Conservation (phyloP, 2,329 filamentous ascomycete species). For the Colletotrichum euphorbiae region DNA sequence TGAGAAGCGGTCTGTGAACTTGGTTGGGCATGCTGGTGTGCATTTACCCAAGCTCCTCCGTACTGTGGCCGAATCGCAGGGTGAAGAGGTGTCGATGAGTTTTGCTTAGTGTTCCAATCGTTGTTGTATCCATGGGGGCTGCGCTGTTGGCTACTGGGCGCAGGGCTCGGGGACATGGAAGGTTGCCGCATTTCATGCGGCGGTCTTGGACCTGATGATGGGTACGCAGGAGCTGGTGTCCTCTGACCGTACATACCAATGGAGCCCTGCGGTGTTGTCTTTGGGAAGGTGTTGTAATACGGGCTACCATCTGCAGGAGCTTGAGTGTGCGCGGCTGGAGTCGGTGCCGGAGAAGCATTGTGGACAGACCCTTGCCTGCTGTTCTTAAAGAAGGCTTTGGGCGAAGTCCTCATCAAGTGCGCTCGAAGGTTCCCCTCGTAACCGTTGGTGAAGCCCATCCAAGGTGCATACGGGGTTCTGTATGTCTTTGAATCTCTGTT, state of each 20-base stretch:
- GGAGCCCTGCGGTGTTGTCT: constrained; percentile 26
- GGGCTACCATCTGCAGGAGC: constrained; percentile 19
- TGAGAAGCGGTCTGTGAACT: constrained; percentile 40
- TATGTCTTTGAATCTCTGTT: constrained; percentile 69
- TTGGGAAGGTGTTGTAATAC: constrained; percentile 33
- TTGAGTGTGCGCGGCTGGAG: neutral
- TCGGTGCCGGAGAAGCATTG: constrained; percentile 34
- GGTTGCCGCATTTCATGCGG: constrained; percentile 22
- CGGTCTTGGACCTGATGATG: constrained; percentile 29
- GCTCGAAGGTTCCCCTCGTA: constrained; percentile 65
- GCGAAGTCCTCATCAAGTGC: constrained; percentile 54
- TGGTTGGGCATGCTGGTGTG: constrained; percentile 14
- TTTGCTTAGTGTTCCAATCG: constrained; percentile 37
- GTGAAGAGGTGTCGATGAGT: constrained; percentile 46
- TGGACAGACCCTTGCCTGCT: constrained; percentile 39
- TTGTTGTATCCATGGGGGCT: constrained; percentile 28
- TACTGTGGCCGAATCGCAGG: constrained; percentile 53
- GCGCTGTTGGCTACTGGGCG: constrained; percentile 25
- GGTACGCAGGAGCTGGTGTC: constrained; percentile 35
- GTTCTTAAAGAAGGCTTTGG: constrained; percentile 50
- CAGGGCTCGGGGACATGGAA: constrained; percentile 37
- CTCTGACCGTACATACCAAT: constrained; percentile 39
- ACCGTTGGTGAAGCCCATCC: constrained; percentile 70
- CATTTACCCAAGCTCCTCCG: constrained; percentile 36
- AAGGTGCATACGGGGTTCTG: constrained; percentile 68